phyloP scores from a whole-genome alignment of 2,329 filamentous ascomycete genomes.

The Chaetomiaceae sp. region DNA sequence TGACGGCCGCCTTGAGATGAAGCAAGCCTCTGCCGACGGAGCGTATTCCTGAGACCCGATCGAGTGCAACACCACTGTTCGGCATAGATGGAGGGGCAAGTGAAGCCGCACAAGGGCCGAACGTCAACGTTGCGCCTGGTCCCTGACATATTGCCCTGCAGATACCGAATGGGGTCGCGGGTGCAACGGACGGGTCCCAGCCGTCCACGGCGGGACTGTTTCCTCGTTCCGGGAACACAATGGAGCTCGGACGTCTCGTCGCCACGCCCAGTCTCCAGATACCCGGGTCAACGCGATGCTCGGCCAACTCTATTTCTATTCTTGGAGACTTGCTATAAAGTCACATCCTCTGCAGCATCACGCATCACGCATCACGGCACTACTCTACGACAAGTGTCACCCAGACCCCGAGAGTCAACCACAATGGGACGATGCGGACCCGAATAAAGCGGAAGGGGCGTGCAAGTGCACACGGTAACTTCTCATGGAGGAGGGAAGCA shows the following conservation, averaged over 20 bases:
- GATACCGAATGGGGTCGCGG: neutral
- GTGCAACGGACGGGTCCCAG: conserved; percentile 6
- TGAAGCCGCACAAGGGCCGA: conserved; percentile 4
- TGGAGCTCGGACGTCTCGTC: conserved; percentile 8
- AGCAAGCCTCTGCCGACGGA: conserved; percentile 2
- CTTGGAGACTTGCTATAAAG: conserved; percentile 13
- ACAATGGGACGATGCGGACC: neutral
- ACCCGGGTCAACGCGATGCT: conserved; percentile 20
- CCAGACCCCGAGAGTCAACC: neutral
- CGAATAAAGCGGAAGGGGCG: neutral
- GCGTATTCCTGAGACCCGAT: neutral
- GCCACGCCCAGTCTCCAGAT: conserved; percentile 17
- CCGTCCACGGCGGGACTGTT: conserved; percentile 17
- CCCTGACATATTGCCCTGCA: conserved; percentile 15
- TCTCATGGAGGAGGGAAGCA: neutral
- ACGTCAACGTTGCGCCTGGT: conserved; percentile 3
- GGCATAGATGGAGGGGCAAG: neutral
- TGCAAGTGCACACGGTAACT: neutral
- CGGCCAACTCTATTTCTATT: conserved; percentile 27
- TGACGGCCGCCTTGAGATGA: neutral
- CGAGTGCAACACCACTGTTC: neutral
- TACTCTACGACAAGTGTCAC: conserved; percentile 2
- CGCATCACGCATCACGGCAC: neutral
- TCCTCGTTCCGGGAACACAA: conserved; percentile 20
- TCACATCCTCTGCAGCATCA: conserved; percentile 7